A percentile compares a stretch with the other conserved stretches of the same genome.
phyloP scores from a whole-genome alignment of 768 basidiomycete genomes.

The Kwoniella sp. region DNA sequence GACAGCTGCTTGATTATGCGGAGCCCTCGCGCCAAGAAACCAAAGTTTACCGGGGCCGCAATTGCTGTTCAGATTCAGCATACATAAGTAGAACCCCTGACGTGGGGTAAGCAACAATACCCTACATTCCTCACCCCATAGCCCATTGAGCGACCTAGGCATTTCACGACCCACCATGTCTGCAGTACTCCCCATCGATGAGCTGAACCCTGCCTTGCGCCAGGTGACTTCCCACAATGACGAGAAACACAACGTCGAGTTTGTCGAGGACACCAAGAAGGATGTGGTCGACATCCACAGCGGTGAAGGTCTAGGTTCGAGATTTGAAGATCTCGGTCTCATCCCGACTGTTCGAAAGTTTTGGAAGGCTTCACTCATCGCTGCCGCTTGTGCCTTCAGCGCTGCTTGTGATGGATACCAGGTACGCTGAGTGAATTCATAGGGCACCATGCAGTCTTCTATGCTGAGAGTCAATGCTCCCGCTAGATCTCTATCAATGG shows the following conservation, averaged over 20 bases:
- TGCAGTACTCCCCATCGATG: not conserved
- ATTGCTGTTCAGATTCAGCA: too few relatives aligned
- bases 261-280: constrained; percentile 20
- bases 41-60: too few relatives aligned
- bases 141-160: too few relatives aligned
- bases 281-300: constrained; percentile 16
- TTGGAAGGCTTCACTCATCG: constrained; percentile 32
- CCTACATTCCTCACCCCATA: too few relatives aligned
- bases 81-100: too few relatives aligned
- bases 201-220: not conserved
- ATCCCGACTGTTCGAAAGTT: constrained; percentile 33
- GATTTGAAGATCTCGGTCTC: constrained; percentile 38
- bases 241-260: constrained; percentile 6
- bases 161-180: too few relatives aligned
- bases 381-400: constrained; percentile 35
- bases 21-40: too few relatives aligned
- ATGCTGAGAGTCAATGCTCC: too few relatives aligned
- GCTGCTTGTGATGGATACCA: constrained; percentile 34
- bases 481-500: constrained; percentile 38
- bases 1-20: too few relatives aligned
- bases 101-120: too few relatives aligned
- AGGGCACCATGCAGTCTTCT: too few relatives aligned
- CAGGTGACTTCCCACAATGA: not conserved
- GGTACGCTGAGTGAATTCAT: too few relatives aligned
- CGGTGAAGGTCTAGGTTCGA: constrained; percentile 41